These are phyloP conservation scores for Martiniozyma asiatica DNA, from an alignment of 1,139 yeast genomes.

Conservation along the genomic window DNA sequence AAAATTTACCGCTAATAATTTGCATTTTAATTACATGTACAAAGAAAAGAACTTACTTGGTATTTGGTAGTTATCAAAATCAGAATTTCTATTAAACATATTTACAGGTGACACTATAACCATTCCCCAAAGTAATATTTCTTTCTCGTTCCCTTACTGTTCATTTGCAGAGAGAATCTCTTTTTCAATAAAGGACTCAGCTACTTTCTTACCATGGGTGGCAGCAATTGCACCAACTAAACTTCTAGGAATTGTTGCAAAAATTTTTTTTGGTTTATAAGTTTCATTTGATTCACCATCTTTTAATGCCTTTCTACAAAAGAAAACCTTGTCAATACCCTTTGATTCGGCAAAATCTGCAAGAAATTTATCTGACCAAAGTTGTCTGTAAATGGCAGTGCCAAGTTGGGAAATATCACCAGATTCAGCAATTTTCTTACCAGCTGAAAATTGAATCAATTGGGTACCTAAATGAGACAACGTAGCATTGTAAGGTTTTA, in stretches of 20 bases:
- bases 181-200: constrained; percentile 44
- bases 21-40: too few species aligned
- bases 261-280: constrained; percentile 37
- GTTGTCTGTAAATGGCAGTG: constrained; percentile 36
- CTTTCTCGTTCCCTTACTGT: too few species aligned
- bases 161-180: constrained; percentile 24
- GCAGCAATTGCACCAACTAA: constrained; percentile 71
- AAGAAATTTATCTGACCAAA: constrained; percentile 37
- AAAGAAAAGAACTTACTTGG: too few species aligned
- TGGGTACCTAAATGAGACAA: constrained; percentile 70
- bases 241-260: constrained; percentile 62
- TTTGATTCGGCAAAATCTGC: constrained; percentile 41
- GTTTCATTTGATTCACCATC: constrained; percentile 36
- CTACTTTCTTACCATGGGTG: constrained; percentile 49
- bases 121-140: too few species aligned
- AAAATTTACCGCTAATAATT: too few species aligned
- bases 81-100: too few species aligned
- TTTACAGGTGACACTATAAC: too few species aligned
- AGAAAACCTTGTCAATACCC: constrained; percentile 44
- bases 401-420: constrained; percentile 37
- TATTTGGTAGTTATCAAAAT: too few species aligned
- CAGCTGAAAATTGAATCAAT: constrained; percentile 48
- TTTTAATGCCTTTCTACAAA: constrained; percentile 42
- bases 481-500: constrained; percentile 79
- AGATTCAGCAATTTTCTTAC: constrained; percentile 23